Base-by-base conservation (phyloP, 1,284 basidiomycete genomes). In the Rugiboletus extremiorientalis region DNA sequence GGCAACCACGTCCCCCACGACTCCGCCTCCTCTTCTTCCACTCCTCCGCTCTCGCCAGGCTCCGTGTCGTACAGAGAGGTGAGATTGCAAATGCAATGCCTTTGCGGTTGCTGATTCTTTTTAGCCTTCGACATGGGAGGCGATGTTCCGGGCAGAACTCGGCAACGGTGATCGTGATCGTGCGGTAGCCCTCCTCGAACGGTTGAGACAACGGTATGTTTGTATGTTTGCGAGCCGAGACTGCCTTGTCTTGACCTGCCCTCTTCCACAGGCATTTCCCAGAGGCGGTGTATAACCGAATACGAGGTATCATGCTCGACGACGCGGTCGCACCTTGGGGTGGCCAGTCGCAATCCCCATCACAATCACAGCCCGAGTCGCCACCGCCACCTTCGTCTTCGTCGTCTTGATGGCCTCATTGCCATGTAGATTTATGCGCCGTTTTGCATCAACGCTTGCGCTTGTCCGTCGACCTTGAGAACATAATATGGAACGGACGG, bases 141-240 rank as follows among this genome's bases (percentile, higher is more conserved):
- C 86, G 8, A 99, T 99, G 94, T 89, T 99, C 62, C 85, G 92
- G 23, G 92, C 92, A 6, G 97, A 99, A 73, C 78, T 98, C 12
- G 84, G 84, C 20, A 84, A 82, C 50, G 93, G 94, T 12, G 82
- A 94, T 63, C 82, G 84, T 20, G 84, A 86, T 41, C 77, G 80
- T 16, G 96, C 94, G 1, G 60, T 83, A n/a, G 81, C 78, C 3
- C 77, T 99, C 0, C 77, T 97, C 22, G 81, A 85, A 52, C 81
- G 93, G 45, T 81, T 98, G 67, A 86, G 88, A 74, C 79, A 84
- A 61, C 83, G 94, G 88, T 86, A 64, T 11, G 20, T 41, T 45
- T 28, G 9, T 3, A 18, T 7, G 20, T 18, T 7, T 14, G 10
- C n/a, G 50, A 18, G 7, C 14, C 47, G 10, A 7, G 18, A 28